phyloP scores from a whole-genome alignment of 148 eudicot genomes.

The Salicornia ramosissima region DNA sequence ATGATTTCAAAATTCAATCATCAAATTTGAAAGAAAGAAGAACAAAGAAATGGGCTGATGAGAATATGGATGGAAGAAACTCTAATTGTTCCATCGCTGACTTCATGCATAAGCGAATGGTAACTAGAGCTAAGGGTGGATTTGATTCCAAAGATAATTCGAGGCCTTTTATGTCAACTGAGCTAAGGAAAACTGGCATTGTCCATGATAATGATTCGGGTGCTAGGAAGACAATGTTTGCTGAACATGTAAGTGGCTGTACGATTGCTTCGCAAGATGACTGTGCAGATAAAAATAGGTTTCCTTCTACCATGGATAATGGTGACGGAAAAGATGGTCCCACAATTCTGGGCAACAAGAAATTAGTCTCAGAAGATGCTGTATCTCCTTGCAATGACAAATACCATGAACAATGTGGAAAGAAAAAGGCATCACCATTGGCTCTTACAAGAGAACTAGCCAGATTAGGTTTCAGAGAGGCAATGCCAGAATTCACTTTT shows the following conservation, averaged over 20 bases:
- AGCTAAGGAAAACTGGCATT: conserved; percentile 12
- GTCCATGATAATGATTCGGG: background rate
- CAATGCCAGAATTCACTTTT: conserved; percentile 36
- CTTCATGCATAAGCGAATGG: conserved; percentile 14
- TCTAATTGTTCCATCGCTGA: conserved; percentile 17
- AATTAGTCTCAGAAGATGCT: background rate
- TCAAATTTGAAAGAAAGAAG: conserved; percentile 17
- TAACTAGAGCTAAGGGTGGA: conserved; percentile 21
- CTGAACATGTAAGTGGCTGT: conserved; percentile 7
- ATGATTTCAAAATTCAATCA: conserved; percentile 13
- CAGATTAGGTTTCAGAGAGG: conserved; percentile 42
- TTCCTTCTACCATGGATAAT: conserved; percentile 11
- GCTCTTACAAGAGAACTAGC: conserved; percentile 53
- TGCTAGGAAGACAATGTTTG: background rate
- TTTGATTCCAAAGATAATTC: conserved; percentile 21
- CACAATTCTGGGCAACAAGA: conserved; percentile 17
- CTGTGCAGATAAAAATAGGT: conserved; percentile 8
- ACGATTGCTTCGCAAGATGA: background rate
- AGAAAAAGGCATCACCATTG: conserved; percentile 28
- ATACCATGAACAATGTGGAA: conserved; percentile 19
- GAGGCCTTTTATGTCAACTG: conserved; percentile 10
- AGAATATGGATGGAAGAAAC: conserved; percentile 19
- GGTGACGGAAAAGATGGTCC: conserved; percentile 8
- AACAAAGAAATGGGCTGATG: conserved; percentile 18
- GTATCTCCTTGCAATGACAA: conserved; percentile 13